Conservation (phyloP, 1,139 yeast species). For the Yamadazyma atmosphaerica region DNA sequence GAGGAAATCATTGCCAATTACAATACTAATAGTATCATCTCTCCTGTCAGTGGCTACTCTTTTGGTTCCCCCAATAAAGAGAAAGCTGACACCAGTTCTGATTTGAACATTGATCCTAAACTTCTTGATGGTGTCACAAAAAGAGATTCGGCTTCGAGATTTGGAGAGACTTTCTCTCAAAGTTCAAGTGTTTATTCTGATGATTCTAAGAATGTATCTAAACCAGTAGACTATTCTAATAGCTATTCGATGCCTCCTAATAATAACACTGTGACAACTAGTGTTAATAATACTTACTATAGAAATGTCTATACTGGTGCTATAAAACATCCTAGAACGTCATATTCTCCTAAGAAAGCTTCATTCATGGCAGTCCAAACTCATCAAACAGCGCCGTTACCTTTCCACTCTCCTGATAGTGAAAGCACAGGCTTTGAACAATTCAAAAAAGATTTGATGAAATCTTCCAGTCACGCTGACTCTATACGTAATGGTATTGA, state of each 20-base stretch:
- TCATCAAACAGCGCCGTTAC: constrained; percentile 8
- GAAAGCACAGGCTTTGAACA: constrained; percentile 10
- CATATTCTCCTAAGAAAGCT: not conserved
- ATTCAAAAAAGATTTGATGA: constrained; percentile 4
- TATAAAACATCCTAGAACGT: constrained; percentile 1
- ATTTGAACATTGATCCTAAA: too few species aligned
- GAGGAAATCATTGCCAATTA: not conserved
- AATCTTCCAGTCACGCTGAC: not conserved
- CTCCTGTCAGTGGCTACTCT: not conserved
- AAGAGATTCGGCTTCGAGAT: too few species aligned
- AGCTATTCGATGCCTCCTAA: not conserved
- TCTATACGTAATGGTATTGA: not conserved
- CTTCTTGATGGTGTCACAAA: too few species aligned
- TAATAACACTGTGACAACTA: not conserved
- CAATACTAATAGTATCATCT: not conserved
- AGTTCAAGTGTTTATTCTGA: constrained; percentile 9
- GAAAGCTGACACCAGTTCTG: not conserved
- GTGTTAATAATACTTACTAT: not conserved
- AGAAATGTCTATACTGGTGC: constrained; percentile 4
- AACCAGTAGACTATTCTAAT: too few species aligned
- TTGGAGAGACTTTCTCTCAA: constrained; percentile 2
- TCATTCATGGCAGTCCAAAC: not conserved
- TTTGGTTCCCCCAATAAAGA: not conserved
- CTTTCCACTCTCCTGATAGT: constrained; percentile 6
- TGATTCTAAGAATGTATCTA: not conserved